Percentiles rank a stretch among this genome's conserved stretches.
phyloP scores from a whole-genome alignment of 2,329 filamentous ascomycete species.

The Aspergillus terreus region DNA sequence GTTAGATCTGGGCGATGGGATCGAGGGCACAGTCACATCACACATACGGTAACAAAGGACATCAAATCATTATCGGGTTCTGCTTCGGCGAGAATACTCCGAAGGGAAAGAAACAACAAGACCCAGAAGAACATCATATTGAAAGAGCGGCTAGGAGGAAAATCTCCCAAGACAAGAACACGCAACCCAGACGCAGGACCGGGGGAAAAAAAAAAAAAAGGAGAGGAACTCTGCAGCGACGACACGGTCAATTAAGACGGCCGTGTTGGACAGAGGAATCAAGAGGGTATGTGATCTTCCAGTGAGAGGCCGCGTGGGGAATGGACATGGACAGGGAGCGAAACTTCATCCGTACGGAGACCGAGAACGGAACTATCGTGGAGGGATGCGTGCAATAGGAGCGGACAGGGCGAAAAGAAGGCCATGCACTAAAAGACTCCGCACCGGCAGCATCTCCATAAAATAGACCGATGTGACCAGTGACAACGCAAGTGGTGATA shows the following conservation, averaged over 20 bases:
- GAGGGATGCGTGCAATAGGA: background rate
- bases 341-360: background rate
- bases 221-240: background rate
- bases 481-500: slow-evolving; percentile 21
- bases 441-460: slow-evolving; percentile 10
- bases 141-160: slow-evolving; percentile 28
- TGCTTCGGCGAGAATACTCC: slow-evolving; percentile 20
- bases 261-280: slow-evolving; percentile 3
- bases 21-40: background rate
- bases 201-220: slow-evolving; percentile 4
- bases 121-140: slow-evolving; percentile 24
- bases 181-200: slow-evolving; percentile 3
- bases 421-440: slow-evolving; percentile 7
- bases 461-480: slow-evolving; percentile 8
- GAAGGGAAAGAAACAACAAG: slow-evolving; percentile 21
- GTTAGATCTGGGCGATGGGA: background rate
- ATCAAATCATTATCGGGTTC: slow-evolving; percentile 29
- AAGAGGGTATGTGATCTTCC: background rate
- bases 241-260: slow-evolving; percentile 6
- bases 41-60: slow-evolving; percentile 32
- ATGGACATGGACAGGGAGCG: background rate
- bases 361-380: background rate
- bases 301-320: background rate
- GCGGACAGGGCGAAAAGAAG: slow-evolving; percentile 6
- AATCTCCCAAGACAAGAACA: slow-evolving; percentile 13